phyloP scores from a whole-genome alignment of 371 early-diverging fungal species.

The Fennellomyces sp. region DNA sequence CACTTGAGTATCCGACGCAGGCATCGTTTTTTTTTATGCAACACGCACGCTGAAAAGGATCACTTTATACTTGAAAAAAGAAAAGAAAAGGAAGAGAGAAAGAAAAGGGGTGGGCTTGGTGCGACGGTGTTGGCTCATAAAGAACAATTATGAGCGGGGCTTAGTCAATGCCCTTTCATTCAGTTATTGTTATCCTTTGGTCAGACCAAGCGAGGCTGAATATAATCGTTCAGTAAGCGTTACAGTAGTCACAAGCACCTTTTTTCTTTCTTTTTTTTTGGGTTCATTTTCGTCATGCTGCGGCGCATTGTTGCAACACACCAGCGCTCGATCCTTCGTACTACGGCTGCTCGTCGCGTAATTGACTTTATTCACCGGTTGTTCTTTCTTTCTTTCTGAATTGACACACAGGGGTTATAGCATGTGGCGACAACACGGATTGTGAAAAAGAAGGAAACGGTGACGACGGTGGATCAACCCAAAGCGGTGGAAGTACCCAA shows the following conservation, averaged over 20 bases:
- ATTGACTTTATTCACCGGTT: too few species aligned
- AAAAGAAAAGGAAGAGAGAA: neutral
- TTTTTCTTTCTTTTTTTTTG: neutral
- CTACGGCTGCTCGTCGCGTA: neutral
- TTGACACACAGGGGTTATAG: neutral
- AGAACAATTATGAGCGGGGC: too few species aligned
- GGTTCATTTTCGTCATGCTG: neutral
- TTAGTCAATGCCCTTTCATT: too few species aligned
- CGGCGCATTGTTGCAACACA: neutral
- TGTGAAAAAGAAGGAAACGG: neutral
- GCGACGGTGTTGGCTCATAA: too few species aligned
- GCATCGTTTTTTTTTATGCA: neutral
- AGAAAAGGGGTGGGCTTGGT: too few species aligned
- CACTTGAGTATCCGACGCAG: neutral
- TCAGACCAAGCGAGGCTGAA: too few species aligned
- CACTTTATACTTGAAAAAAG: neutral
- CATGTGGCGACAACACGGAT: neutral
- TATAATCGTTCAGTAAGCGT: too few species aligned
- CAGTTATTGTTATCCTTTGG: too few species aligned
- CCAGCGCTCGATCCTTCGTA: neutral
- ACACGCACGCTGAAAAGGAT: neutral
- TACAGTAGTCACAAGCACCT: neutral
- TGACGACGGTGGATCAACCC: neutral
- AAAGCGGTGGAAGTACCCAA: conserved; percentile 1
- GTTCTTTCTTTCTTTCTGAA: neutral